These are phyloP conservation scores for Phytophthora multivora DNA, from an alignment of 352 stramenopile genomes.

Conservation along the genomic window DNA sequence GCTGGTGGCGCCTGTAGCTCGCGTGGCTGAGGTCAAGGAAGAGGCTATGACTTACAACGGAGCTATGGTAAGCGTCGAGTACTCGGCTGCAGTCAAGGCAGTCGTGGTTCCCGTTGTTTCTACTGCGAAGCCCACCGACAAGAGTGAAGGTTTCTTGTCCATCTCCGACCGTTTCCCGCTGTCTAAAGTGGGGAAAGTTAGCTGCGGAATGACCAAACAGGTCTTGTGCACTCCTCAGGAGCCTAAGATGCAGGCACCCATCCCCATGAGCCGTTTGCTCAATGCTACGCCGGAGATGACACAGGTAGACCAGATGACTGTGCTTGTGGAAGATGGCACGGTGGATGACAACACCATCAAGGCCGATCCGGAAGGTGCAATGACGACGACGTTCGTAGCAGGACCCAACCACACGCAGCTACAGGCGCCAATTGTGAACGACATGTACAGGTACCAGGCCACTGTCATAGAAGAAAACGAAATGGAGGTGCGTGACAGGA, in stretches of 20 bases:
- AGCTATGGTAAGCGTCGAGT: conserved; percentile 32
- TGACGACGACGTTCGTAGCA: conserved; percentile 33
- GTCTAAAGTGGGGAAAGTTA: conserved; percentile 44
- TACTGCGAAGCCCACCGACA: conserved; percentile 2
- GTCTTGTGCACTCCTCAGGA: conserved; percentile 24
- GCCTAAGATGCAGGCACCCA: conserved; percentile 13
- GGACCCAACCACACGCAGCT: conserved; percentile 15
- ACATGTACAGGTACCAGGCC: conserved; percentile 61
- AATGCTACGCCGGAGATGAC: conserved; percentile 52
- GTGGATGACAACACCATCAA: conserved; percentile 45
- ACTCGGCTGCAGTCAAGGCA: conserved; percentile 28
- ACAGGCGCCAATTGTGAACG: conserved; percentile 22
- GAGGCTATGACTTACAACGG: conserved; percentile 23
- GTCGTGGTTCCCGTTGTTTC: conserved; percentile 16
- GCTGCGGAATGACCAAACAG: conserved; percentile 34
- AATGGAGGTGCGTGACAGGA: conserved; percentile 61
- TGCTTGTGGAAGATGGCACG: conserved; percentile 51
- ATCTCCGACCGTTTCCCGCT: conserved; percentile 64
- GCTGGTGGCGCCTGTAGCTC: conserved; percentile 31
- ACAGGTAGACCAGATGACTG: conserved; percentile 59
- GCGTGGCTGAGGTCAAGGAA: conserved; percentile 35
- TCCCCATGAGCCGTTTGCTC: conserved; percentile 41
- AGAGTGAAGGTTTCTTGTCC: conserved; percentile 52
- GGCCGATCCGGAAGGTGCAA: conserved; percentile 33
- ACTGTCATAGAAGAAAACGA: conserved; percentile 72